Evolutionary conservation across 805 yeast genomes (phyloP), one percentile per base, ranked within the genome.

Genomic region (Wickerhamomyces chambardii): DNA sequence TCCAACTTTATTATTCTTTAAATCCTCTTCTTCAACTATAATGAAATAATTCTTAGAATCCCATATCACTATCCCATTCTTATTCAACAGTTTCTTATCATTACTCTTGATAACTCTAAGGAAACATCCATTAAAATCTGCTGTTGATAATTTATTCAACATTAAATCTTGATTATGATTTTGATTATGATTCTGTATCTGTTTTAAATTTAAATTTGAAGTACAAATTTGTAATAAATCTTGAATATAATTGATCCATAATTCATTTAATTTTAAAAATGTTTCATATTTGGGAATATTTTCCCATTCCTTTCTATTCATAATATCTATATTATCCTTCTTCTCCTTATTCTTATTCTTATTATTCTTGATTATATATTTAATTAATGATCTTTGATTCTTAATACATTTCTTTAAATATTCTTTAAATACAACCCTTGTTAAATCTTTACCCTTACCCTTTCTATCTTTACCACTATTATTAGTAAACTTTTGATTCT

Each of bases 81-180:
- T 46, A 0, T 92, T 94, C 7, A 79, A 64, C 36, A 73, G 50
- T 33, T 73, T 68, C 5, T 66, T 59, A 47, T 79, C 81, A 16
- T 59, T 57, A n/a, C 84, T 65, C 32, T 73, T 69, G 3, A 64
- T 47, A 0, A 87, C 87, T 12, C 64, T 65, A 12, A 86, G 38
- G 29, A 56, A 53, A n/a, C 92, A 73, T 4, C 97, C 96, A 46
- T 80, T 81, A 56, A 72, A 82, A 48, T 87, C 97, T 2, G 92
- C 84, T 40, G 80, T 69, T 1, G 90, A 70, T 29, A 87, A 58
- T 44, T 79, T 76, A 6, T 73, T 61, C 16, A 82, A 54, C 2
- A 76, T 46, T 29, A 16, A 8, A 8, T 21, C 10, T 21, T 21
- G 24, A 8, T 21, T 7, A 8, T 10, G 24, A 21, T 21, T 7